Evolutionary conservation across 2,329 filamentous ascomycete species (phyloP).

Genomic region (Scortechinia acanthostroma): DNA sequence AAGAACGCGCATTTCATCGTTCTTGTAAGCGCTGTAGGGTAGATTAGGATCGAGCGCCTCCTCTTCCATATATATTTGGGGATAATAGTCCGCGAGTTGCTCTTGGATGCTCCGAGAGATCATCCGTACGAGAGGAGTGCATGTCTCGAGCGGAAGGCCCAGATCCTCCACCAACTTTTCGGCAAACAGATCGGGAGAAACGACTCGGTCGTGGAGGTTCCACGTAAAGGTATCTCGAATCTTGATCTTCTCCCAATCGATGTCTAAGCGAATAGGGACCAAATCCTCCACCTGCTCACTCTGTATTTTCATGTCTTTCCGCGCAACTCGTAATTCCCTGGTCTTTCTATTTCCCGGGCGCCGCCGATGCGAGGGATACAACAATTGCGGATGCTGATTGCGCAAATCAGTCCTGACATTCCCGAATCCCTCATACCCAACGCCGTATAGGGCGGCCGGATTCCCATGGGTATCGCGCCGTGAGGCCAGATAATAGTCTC

Average conservation of each 20-base stretch:
- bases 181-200: slow-evolving; percentile 75
- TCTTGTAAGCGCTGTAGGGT: slow-evolving; percentile 90
- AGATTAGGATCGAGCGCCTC: slow-evolving; percentile 83
- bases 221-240: slow-evolving; percentile 96
- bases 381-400: slow-evolving; percentile 55
- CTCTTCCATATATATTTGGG: slow-evolving; percentile 82
- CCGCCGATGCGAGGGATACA: slow-evolving; percentile 74
- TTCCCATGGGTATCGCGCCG: slow-evolving; percentile 42
- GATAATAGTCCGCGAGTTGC: slow-evolving; percentile 87
- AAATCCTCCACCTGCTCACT: slow-evolving; percentile 87
- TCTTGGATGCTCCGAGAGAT: slow-evolving; percentile 70
- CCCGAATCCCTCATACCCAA: slow-evolving; percentile 80
- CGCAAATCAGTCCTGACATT: slow-evolving; percentile 76
- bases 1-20: slow-evolving; percentile 95
- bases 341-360: slow-evolving; percentile 73
- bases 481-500: slow-evolving; percentile 62
- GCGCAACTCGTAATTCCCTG: slow-evolving; percentile 63
- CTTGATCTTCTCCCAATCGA: slow-evolving; percentile 92
- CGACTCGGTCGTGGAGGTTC: slow-evolving; percentile 88
- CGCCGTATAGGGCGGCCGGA: slow-evolving; percentile 52
- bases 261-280: slow-evolving; percentile 82
- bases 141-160: slow-evolving; percentile 66
- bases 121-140: slow-evolving; percentile 54
- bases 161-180: slow-evolving; percentile 88
- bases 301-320: slow-evolving; percentile 77